Evolutionary conservation across 176 grass and related monocot species (phyloP), one percentile per base, ranked within the genome.

Genomic region (Rhynchospora pubera): DNA sequence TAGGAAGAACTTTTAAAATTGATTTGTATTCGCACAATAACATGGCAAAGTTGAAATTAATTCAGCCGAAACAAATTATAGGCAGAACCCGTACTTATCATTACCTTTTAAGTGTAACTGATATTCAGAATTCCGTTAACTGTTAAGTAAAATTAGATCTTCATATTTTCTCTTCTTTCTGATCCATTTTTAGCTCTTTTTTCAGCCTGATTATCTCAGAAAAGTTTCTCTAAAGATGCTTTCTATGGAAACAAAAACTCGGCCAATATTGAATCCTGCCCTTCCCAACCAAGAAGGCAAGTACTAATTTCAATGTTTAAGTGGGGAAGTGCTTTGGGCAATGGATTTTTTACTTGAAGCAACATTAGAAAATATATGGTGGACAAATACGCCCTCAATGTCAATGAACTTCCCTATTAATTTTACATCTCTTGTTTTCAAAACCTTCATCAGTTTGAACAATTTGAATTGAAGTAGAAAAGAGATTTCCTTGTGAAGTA

Each of bases 161-260:
- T 9, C 67, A 21, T 14, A 69, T 48, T 63, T 22, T 30, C 57
- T 59, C 14, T 64, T 59, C 14, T 23, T 53, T 65, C 22, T 77
- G 47, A 9, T 65, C 58, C 76, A 3, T 87, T 79, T 85, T 32
- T 2, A 5, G 43, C 7, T 45, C 9, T 88, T 21, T n/a, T 77
- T 22, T 48, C 85, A 94, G 95, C 71, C 87, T 85, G 95, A 94
- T 94, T 97, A 97, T 91, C 73, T 94, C 77, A 89, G 87, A 76
- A 92, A 68, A 85, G 93, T 94, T 89, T 97, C 94, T 92, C 53
- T 92, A 32, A 94, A 94, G 86, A 91, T 94, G 87, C 85, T 94
- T 21, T 97, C 90, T 7, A 89, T 94, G 92, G 83, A 78, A 26
- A 51, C 57, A 34, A 84, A 84, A 6, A 11, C 65, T 22, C 7